Conservation (phyloP, 768 basidiomycete genomes). For the Coprinellus micaceus region DNA sequence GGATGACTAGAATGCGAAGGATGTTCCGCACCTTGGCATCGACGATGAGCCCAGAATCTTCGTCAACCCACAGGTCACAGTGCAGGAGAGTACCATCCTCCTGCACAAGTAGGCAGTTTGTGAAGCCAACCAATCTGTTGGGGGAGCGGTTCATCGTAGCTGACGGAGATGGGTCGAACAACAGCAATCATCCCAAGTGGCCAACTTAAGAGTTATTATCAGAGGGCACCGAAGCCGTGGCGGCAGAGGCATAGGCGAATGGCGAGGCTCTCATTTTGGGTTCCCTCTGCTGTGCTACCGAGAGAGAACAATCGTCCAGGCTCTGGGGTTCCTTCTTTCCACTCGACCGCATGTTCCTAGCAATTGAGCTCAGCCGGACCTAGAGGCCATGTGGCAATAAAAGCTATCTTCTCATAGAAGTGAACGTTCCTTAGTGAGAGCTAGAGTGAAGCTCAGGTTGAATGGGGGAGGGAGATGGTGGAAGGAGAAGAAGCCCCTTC, state of each 20-base stretch:
- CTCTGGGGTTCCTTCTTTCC: neutral
- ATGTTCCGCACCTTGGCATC: conserved; percentile 67
- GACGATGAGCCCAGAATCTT: conserved; percentile 65
- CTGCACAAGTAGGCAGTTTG: conserved; percentile 75
- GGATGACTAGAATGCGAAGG: neutral
- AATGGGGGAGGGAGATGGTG: too few species aligned
- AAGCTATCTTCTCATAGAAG: neutral
- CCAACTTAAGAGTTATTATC: too few species aligned
- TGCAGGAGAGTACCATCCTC: conserved; percentile 76
- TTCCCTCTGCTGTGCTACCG: neutral
- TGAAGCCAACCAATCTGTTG: conserved; percentile 80
- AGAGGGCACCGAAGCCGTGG: too few species aligned
- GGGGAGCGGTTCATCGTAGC: conserved; percentile 37
- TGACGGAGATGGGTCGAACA: neutral
- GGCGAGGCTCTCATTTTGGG: neutral
- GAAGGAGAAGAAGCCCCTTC: too few species aligned
- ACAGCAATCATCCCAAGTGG: too few species aligned
- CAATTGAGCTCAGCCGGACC: neutral
- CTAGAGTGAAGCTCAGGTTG: too few species aligned
- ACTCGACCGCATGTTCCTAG: neutral
- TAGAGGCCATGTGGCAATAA: neutral
- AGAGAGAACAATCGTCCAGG: neutral
- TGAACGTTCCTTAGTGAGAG: too few species aligned
- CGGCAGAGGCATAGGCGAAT: too few species aligned
- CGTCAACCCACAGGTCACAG: conserved; percentile 81